These are phyloP conservation scores for Rhizopus delemar DNA, from an alignment of 371 early-diverging fungal genomes.

Conservation along the genomic window DNA sequence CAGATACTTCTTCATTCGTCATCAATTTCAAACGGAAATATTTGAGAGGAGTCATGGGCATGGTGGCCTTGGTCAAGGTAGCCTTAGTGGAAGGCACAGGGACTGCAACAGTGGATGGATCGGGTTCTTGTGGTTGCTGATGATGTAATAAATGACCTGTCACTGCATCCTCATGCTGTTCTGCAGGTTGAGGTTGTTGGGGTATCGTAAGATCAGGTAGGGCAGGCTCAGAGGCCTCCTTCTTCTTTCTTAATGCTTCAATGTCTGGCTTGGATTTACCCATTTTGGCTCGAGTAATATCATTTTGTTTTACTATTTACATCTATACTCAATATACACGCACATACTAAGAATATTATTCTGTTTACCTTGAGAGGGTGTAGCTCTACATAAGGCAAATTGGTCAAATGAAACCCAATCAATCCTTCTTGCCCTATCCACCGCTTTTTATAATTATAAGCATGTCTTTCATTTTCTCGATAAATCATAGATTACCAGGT, in stretches of 20 bases:
- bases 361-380: conserved; percentile 68
- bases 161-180: conserved; percentile 10
- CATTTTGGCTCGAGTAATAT: conserved; percentile 43
- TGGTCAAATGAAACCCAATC: conserved; percentile 85
- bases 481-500: conserved; percentile 65
- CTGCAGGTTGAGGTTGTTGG: conserved; percentile 12
- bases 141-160: conserved; percentile 21
- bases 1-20: conserved; percentile 64
- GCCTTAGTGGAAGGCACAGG: conserved; percentile 53
- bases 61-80: conserved; percentile 47
- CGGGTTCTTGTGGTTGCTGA: conserved; percentile 31
- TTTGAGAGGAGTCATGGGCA: conserved; percentile 57
- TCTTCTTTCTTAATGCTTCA: conserved; percentile 31
- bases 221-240: conserved; percentile 1
- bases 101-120: conserved; percentile 50
- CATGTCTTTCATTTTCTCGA: neutral
- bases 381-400: conserved; percentile 86
- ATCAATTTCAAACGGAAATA: conserved; percentile 64
- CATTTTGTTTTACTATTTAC: conserved; percentile 42
- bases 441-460: conserved; percentile 46
- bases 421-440: conserved; percentile 86
- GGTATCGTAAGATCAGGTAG: conserved; percentile 6
- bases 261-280: conserved; percentile 37
- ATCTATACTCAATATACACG: neutral
- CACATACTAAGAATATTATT: conserved; percentile 14